Base-by-base conservation (phyloP, 305 asterid species). In the Rubia peregrina region DNA sequence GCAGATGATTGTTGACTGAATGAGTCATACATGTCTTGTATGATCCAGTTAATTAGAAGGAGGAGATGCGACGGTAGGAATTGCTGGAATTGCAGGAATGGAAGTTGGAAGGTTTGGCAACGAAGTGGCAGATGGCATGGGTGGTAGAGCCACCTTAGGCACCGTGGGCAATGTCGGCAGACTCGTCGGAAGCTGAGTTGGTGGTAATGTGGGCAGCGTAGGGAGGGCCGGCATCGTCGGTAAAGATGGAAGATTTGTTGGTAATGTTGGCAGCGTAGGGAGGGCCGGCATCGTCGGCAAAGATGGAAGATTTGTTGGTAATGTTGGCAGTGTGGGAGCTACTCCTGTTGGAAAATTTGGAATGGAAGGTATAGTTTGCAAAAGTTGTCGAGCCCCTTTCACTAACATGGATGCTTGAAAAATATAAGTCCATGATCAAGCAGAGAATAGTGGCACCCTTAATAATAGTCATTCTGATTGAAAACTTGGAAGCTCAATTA, bases 331-430 rank as follows among this genome's bases (percentile, higher is more conserved):
- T 46, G 80, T 71, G 12, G 69, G 1, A 6, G 67, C 22, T 7
- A 4, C 49, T 9, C 49, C 46, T 8, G 76, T 9, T 1, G 83
- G 82, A 69, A 81, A 62, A 46, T 2, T 64, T 9, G 83, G 83
- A 17, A 79, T 22, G 4, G 75, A 26, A 9, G 80, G 82, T 11
- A 79, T 26, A 13, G 76, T 33, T 62, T 75, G 82, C 71, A 78
- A 12, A 0, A 73, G 78, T 70, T 53, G 62, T 61, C 78, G 76
- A 0, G 78, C 80, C 3, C 75, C 78, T 2, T 2, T 59, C 41
- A 65, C 63, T 60, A 33, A 65, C 12, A 42, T 72, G 62, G 26
- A 69, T 65, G 64, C 70, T 60, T 69, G 80, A 77, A 69, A 75
- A 17, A 13, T 78, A 65, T 24, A 66, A 55, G 4, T 65, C 53